A percentile compares a stretch with the other conserved stretches of the same genome.
phyloP scores from a whole-genome alignment of 202 grass and related monocot genomes.

The Setaria italica region DNA sequence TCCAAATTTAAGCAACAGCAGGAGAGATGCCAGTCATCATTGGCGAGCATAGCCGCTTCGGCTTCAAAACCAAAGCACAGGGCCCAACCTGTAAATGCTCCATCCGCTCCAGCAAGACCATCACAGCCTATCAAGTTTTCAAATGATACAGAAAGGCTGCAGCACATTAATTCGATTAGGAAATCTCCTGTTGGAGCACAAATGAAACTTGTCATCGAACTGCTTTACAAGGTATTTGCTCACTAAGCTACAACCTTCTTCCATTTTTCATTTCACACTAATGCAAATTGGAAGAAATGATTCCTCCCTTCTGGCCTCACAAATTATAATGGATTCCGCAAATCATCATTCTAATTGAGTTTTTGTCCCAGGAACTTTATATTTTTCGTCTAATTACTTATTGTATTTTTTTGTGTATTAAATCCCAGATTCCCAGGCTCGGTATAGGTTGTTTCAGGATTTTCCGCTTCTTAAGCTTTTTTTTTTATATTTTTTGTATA shows the following conservation, averaged over 20 bases:
- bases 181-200: conserved; percentile 88
- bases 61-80: conserved; percentile 62
- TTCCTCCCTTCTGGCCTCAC: conserved; percentile 2
- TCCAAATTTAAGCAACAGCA: conserved; percentile 93
- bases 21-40: conserved; percentile 85
- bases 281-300: neutral
- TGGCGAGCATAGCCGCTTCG: conserved; percentile 70
- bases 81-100: conserved; percentile 52
- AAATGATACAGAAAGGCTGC: conserved; percentile 88
- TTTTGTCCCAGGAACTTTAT: neutral
- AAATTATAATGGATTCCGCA: neutral
- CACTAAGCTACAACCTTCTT: neutral
- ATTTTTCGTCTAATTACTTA: neutral
- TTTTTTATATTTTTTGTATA: neutral
- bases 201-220: conserved; percentile 82
- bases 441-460: neutral
- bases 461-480: neutral
- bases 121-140: conserved; percentile 76
- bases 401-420: neutral
- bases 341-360: neutral
- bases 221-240: conserved; percentile 74
- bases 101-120: conserved; percentile 53
- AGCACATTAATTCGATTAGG: conserved; percentile 82
- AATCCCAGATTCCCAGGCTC: neutral
- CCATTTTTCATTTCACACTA: neutral